Base-by-base conservation (phyloP, 2,329 filamentous ascomycete genomes). In the Aspergillus piperis region DNA sequence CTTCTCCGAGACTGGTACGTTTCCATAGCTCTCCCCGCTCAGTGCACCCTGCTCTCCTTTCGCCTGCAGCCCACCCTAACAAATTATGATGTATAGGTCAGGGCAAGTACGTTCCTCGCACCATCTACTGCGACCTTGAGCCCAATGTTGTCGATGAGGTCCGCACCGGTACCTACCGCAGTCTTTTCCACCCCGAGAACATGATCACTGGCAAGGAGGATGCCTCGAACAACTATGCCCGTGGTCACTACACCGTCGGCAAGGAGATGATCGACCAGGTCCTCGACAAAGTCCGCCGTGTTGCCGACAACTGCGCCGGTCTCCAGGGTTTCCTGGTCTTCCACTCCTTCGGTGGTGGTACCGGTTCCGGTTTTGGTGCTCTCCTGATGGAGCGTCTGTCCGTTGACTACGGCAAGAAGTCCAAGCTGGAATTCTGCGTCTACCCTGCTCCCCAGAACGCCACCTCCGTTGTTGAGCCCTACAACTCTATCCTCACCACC, bases 191-290 rank as follows among this genome's bases (percentile, higher is more conserved):
- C 85, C 95, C 95, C 62, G 95, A 98, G 84, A 90, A 96, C 84
- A 96, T 99, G 94, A 97, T 99, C 82, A 96, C 92, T 68, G 95
- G 95, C 83, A 98, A 98, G 89, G 95, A 98, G 87, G 95, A 98
- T 88, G 95, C 95, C 70, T 97, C 94, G 71, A 99, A 99, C 90
- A 99, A 99, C 89, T 98, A 98, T 78, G 95, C 95, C 73, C 94
- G 95, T 87, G 95, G 95, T 71, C 95, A 99, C 86, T 99, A 99
- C 87, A 99, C 95, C 66, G 93, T 98, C 73, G 95, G 95, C 79
- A 98, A 98, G 88, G 95, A 99, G 86, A 88, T 99, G 81, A 97
- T 98, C 73, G 95, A 99, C 80, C 89, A 93, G 79, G 95, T 98
- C 65, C 84, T 98, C 71, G 95, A 99, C 86, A 96, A 96, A 87